Conservation (phyloP, 345 rosid genomes). For the Linum usitatissimum region DNA sequence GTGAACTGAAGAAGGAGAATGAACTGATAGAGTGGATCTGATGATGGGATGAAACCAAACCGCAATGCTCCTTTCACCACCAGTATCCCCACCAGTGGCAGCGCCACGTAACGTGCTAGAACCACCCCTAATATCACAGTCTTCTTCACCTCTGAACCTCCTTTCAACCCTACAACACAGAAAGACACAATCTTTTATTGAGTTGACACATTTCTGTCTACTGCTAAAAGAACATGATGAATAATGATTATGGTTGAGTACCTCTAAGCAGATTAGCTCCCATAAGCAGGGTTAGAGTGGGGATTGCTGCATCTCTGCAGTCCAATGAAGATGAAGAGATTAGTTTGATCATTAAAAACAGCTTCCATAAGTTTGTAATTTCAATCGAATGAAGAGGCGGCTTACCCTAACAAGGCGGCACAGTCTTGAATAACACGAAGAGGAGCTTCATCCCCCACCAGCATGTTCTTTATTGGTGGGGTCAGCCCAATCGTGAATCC, state of each 20-base stretch:
- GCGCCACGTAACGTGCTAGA: slow-evolving; percentile 35
- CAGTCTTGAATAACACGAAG: slow-evolving; percentile 52
- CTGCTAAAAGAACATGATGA: not conserved
- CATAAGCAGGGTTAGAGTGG: slow-evolving; percentile 44
- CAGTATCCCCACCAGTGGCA: slow-evolving; percentile 46
- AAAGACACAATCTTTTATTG: not conserved
- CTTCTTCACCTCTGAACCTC: slow-evolving; percentile 32
- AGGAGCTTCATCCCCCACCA: slow-evolving; percentile 49
- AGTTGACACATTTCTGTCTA: not conserved
- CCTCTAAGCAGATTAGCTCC: slow-evolving; percentile 69
- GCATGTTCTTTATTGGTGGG: slow-evolving; percentile 33
- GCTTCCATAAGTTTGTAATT: too few relatives aligned
- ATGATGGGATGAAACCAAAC: slow-evolving; percentile 34
- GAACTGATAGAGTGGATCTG: slow-evolving; percentile 53
- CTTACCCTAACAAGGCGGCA: slow-evolving; percentile 45
- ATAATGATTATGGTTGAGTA: slow-evolving; percentile 8
- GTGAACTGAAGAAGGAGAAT: slow-evolving; percentile 58
- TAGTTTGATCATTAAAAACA: too few relatives aligned
- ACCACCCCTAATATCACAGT: slow-evolving; percentile 38
- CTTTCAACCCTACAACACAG: slow-evolving; percentile 33
- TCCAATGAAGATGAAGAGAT: slow-evolving; percentile 6
- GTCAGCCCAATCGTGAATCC: slow-evolving; percentile 43
- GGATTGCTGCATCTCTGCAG: slow-evolving; percentile 56
- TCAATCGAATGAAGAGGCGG: not conserved
- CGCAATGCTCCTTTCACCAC: slow-evolving; percentile 34